Percentiles rank a stretch among this genome's conserved stretches.
These are phyloP conservation scores for Candolleomyces efflorescens DNA, from an alignment of 768 basidiomycete genomes.

Conservation along the genomic window DNA sequence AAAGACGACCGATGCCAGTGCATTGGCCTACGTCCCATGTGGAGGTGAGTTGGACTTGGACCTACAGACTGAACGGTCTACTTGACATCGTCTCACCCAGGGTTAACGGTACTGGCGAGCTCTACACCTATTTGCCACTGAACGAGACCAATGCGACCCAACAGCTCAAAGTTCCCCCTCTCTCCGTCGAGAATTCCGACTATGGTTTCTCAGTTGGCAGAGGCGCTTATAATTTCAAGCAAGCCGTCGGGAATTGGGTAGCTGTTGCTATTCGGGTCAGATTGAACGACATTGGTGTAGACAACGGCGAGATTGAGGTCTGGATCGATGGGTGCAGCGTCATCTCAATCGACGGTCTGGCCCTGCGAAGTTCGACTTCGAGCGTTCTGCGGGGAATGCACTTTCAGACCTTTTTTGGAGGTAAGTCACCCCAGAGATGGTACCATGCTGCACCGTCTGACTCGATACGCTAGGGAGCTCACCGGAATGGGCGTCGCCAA, in stretches of 20 bases:
- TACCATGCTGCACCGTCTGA: too few species aligned
- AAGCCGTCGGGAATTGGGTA: constrained; percentile 55
- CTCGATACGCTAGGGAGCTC: constrained; percentile 2
- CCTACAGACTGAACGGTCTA: background rate
- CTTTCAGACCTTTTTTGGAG: constrained; percentile 78
- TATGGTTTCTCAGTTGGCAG: constrained; percentile 67
- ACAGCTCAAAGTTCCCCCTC: constrained; percentile 45
- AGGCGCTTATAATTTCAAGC: constrained; percentile 52
- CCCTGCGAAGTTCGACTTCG: constrained; percentile 37
- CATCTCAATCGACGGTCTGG: constrained; percentile 45
- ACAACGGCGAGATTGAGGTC: constrained; percentile 66
- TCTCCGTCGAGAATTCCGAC: constrained; percentile 46
- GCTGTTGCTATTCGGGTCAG: constrained; percentile 62
- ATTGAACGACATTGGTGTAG: constrained; percentile 55
- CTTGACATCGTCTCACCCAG: constrained; percentile 23
- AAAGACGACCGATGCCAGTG: constrained; percentile 59
- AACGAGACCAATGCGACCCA: constrained; percentile 35
- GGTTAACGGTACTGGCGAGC: constrained; percentile 50
- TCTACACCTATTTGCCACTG: constrained; percentile 69
- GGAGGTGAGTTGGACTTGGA: constrained; percentile 42
- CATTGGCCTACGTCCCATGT: constrained; percentile 71
- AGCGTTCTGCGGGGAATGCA: constrained; percentile 63
- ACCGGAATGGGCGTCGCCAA: constrained; percentile 54
- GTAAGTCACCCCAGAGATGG: constrained; percentile 24
- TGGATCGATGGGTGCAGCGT: constrained; percentile 60